Conservation (phyloP, 441 rosid species). For the Gossypium schwendimanii region DNA sequence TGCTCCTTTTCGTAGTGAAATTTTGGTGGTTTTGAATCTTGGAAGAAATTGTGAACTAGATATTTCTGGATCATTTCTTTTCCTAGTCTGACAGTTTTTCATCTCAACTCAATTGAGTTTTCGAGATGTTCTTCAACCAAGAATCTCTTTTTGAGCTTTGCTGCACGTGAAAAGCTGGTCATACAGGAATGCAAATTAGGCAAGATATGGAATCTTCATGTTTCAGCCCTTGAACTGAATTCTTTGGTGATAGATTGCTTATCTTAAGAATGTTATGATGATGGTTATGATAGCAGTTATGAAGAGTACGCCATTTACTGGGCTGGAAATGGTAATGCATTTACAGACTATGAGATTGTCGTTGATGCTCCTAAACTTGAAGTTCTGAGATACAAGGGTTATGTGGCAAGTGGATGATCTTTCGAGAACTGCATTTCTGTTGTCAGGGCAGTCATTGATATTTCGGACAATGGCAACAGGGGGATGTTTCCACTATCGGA, state of each 20-base stretch:
- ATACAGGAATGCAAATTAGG: background rate
- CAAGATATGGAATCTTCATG: background rate
- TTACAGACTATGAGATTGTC: background rate
- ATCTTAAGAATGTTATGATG: background rate
- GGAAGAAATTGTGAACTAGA: background rate
- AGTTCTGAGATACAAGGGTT: background rate
- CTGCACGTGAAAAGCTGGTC: background rate
- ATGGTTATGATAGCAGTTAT: background rate
- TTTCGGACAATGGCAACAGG: background rate
- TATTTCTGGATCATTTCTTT: background rate
- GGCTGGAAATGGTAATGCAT: background rate
- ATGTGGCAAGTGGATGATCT: background rate
- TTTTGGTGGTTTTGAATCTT: background rate
- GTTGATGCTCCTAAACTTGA: background rate
- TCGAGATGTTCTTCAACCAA: background rate
- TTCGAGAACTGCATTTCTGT: background rate
- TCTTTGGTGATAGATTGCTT: background rate
- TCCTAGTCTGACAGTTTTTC: background rate
- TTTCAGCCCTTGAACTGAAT: background rate
- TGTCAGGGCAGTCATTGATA: background rate
- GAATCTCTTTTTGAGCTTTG: background rate
- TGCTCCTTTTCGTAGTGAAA: background rate
- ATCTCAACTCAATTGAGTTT: background rate
- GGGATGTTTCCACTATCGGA: background rate
- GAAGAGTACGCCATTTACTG: background rate